phyloP scores from a whole-genome alignment of 768 basidiomycete species.

The Symmetrospora coprosmae region DNA sequence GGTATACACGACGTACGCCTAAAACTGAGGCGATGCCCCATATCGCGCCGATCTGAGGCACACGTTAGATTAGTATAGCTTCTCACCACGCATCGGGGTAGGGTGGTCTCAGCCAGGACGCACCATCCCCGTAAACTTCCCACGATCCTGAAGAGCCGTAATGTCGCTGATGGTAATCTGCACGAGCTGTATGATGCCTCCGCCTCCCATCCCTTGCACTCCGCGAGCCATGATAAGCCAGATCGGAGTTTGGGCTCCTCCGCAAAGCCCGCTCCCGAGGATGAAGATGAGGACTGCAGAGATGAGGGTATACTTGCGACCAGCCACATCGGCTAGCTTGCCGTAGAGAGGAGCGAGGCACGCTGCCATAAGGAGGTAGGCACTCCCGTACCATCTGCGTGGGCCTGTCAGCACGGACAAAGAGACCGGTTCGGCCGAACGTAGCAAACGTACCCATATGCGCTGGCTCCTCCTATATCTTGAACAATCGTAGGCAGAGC shows the following conservation, averaged over 20 bases:
- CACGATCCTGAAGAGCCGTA: slow-evolving; percentile 35
- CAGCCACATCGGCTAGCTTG: slow-evolving; percentile 33
- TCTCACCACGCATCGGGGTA: too few species aligned
- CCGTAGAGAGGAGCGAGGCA: slow-evolving; percentile 17
- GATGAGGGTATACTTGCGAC: slow-evolving; percentile 59
- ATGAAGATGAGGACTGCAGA: slow-evolving; percentile 54
- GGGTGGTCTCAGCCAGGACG: too few species aligned
- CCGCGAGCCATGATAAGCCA: slow-evolving; percentile 66
- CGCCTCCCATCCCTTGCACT: slow-evolving; percentile 66
- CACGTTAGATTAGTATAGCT: too few species aligned
- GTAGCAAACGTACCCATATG: slow-evolving; percentile 5
- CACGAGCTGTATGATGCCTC: slow-evolving; percentile 22
- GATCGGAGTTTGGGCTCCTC: slow-evolving; percentile 60
- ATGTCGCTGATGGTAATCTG: slow-evolving; percentile 35
- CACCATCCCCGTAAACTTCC: slow-evolving; percentile 33
- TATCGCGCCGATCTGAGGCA: too few species aligned
- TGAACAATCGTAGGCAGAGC: slow-evolving; percentile 4
- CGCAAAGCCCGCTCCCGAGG: slow-evolving; percentile 49
- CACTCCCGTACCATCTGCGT: slow-evolving; percentile 16
- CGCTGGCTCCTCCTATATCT: slow-evolving; percentile 17
- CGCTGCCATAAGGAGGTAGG: slow-evolving; percentile 22
- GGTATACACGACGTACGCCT: too few species aligned
- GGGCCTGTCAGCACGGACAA: neutral
- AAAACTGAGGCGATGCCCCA: slow-evolving; percentile 36
- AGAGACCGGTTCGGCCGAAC: neutral